phyloP scores from a whole-genome alignment of 2,329 filamentous ascomycete species.

The Trichoderma sp. region DNA sequence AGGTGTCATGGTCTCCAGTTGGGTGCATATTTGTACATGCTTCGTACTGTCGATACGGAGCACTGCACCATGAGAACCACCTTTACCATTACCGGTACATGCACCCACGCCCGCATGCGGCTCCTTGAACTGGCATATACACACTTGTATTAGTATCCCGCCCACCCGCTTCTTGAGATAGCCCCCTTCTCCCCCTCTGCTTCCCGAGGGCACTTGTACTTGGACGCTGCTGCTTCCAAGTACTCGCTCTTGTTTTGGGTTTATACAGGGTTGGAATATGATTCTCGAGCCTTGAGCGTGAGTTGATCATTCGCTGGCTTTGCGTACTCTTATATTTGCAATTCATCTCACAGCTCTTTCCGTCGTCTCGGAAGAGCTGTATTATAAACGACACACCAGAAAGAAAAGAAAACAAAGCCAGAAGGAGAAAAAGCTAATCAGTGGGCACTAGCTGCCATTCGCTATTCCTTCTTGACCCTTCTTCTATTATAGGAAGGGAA shows the following conservation, averaged over 20 bases:
- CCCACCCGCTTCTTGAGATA: constrained; percentile 1
- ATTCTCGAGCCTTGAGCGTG: constrained; percentile 14
- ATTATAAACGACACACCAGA: neutral
- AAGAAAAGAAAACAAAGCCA: neutral
- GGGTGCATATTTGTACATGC: neutral
- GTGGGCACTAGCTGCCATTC: constrained; percentile 17
- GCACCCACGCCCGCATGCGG: constrained; percentile 4
- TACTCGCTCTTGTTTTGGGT: constrained; percentile 3
- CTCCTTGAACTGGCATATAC: neutral
- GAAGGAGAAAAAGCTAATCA: neutral
- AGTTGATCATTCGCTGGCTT: constrained; percentile 8
- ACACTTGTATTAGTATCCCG: constrained; percentile 11
- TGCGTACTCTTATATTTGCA: neutral
- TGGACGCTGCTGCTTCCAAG: constrained; percentile 16
- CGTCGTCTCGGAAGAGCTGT: neutral
- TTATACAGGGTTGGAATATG: constrained; percentile 1
- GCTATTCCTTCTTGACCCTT: constrained; percentile 1
- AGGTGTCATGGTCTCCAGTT: constrained; percentile 1
- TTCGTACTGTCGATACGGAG: neutral
- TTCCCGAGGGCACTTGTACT: constrained; percentile 12
- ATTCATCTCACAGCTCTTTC: neutral
- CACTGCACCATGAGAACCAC: neutral
- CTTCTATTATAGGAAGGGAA: neutral
- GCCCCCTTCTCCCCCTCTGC: neutral
- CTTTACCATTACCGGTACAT: neutral